These are phyloP conservation scores for Odontarrhena argentea DNA, from an alignment of 345 rosid species.

Conservation along the genomic window DNA sequence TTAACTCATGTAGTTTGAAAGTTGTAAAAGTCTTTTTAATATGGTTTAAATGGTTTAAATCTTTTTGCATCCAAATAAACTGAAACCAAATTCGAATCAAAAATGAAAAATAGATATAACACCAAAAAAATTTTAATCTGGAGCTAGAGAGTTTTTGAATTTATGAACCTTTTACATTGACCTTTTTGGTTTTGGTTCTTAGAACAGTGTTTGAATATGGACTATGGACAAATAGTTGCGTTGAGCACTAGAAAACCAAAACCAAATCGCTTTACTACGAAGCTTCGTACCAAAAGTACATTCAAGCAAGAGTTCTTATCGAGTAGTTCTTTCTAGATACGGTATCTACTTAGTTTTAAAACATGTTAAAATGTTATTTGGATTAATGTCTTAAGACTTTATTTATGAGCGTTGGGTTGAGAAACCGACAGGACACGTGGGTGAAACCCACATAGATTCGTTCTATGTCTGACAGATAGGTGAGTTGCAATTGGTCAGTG, in stretches of 20 bases:
- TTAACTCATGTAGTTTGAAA: no score
- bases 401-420: not conserved
- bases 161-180: conserved; percentile 30
- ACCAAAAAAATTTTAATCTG: no score
- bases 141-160: not conserved
- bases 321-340: conserved; percentile 16
- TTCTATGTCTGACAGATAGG: conserved; percentile 23
- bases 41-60: no score
- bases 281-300: conserved; percentile 15
- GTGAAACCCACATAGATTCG: conserved; percentile 4
- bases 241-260: not conserved
- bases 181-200: not conserved
- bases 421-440: conserved; percentile 31
- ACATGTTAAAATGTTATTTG: conserved; percentile 31
- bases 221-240: no score
- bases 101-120: no score
- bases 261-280: not conserved
- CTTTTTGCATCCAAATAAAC: no score
- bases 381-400: conserved; percentile 9
- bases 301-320: conserved; percentile 1
- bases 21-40: no score
- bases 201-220: no score
- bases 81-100: no score
- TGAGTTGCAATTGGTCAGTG: conserved; percentile 13
- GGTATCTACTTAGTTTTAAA: not conserved